A percentile compares a stretch with the other conserved stretches of the same genome.
Conservation (phyloP, 2,329 filamentous ascomycete genomes). For the Colletotrichum noveboracense region DNA sequence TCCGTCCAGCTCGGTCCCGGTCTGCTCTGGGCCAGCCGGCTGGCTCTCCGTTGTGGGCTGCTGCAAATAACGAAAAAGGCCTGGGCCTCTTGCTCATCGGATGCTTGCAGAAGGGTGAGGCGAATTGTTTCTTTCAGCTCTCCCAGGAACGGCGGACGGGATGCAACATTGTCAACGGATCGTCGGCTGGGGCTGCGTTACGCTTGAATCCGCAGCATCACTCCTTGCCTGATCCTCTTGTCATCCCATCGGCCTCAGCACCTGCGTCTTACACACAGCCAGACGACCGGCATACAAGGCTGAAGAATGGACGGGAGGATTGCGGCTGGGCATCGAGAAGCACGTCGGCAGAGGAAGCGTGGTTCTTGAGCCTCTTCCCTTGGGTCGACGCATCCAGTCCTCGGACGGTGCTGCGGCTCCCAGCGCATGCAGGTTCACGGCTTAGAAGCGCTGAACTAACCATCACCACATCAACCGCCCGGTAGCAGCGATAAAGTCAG, state of each 20-base stretch:
- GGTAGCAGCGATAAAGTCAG: neutral
- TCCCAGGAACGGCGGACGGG: neutral
- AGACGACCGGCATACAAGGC: neutral
- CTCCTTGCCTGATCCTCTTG: neutral
- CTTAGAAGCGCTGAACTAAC: neutral
- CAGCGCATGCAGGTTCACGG: neutral
- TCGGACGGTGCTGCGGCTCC: neutral
- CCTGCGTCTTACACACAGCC: neutral
- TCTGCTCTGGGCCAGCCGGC: neutral
- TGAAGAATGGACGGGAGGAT: neutral
- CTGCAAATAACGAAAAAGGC: neutral
- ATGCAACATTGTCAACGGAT: neutral
- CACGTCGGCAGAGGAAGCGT: neutral
- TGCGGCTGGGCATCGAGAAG: neutral
- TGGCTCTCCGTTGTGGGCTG: neutral
- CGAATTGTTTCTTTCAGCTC: neutral
- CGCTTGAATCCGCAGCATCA: neutral
- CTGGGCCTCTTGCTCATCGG: neutral
- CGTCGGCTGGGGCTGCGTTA: neutral
- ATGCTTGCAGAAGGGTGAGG: neutral
- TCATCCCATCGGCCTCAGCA: neutral
- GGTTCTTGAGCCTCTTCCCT: neutral
- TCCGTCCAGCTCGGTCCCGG: neutral
- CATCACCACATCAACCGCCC: neutral
- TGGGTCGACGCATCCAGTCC: neutral